Base-by-base conservation (phyloP, 2,329 filamentous ascomycete species). In the Diplocarpon rosae region DNA sequence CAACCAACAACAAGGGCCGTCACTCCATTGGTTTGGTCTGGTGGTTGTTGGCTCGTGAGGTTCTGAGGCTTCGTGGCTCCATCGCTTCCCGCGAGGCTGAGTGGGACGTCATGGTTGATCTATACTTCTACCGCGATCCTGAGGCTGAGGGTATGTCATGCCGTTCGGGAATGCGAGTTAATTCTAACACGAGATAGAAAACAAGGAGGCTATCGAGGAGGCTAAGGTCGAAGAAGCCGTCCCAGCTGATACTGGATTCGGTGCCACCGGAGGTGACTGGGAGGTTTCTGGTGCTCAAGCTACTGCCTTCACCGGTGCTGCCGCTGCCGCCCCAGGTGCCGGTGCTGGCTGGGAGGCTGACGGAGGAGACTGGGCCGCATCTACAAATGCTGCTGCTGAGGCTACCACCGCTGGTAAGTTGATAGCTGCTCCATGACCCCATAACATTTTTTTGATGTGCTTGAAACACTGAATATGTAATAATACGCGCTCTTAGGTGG, bases 1-100 rank as follows among this genome's bases (percentile, higher is more conserved):
- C 92, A 65, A 95, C 92, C 76, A 98, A 98, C 87, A 98, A 98
- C 87, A 98, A 98, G 85, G 90, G 89, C 78, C 90, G 92, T 69
- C 89, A 96, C 76, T 83, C 93, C 69, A 98, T 98, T 64, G 92
- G 92, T 77, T 79, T 92, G 63, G 70, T 98, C 75, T 98, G 92
- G 92, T 98, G 92, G 92, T 83, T 98, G 83, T 80, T 98, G 62
- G 90, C 92, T 69, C 92, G 92, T 79, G 92, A 98, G 81, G 90
- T 98, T 68, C 89, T 98, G 70, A 88, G 93, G 68, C 88, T 98
- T 65, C 88, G 92, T 63, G 92, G 93, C 62, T 96, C 89, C 66
- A 87, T 98, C 66, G 84, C 86, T 68, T 87, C 78, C 78, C 88
- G 92, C 69, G 92, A 98, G 74, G 82, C 84, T 53, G 85, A 94